Conservation (phyloP, 139 green algal genomes). For the Mesotaenium endlicherianum region DNA sequence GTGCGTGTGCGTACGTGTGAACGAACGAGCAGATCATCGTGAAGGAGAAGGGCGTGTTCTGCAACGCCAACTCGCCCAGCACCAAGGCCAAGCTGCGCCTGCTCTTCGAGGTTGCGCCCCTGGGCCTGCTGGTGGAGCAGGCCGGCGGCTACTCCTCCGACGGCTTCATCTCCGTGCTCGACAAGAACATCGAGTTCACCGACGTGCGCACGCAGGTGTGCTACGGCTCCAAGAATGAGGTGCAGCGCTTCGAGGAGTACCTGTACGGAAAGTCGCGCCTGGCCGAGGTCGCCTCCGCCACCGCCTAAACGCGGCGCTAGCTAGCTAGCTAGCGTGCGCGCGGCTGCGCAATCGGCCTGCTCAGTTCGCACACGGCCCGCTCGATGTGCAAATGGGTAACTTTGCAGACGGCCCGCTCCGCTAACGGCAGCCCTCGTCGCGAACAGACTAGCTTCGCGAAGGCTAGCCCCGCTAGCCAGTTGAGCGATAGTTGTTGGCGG, state of each 20-base stretch:
- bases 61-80: slow-evolving; percentile 56
- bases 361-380: no score
- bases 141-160: slow-evolving; percentile 59
- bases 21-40: slow-evolving; percentile 60
- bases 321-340: not conserved
- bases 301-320: no score
- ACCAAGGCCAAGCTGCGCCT: slow-evolving; percentile 65
- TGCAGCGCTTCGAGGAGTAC: slow-evolving; percentile 54
- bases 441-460: no score
- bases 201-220: slow-evolving; percentile 59
- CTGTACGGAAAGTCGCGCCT: slow-evolving; percentile 48
- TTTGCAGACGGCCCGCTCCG: no score
- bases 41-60: slow-evolving; percentile 65
- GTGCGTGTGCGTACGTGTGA: no score
- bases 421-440: no score
- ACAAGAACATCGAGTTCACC: slow-evolving; percentile 55
- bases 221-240: slow-evolving; percentile 48
- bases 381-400: no score
- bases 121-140: slow-evolving; percentile 61
- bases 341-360: no score
- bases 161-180: slow-evolving; percentile 57
- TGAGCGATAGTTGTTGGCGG: no score
- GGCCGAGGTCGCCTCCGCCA: not conserved
- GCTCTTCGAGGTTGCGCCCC: slow-evolving; percentile 62
- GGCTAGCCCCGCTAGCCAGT: no score